phyloP scores from a whole-genome alignment of 768 basidiomycete genomes.

The Cyclocybe aegerita region DNA sequence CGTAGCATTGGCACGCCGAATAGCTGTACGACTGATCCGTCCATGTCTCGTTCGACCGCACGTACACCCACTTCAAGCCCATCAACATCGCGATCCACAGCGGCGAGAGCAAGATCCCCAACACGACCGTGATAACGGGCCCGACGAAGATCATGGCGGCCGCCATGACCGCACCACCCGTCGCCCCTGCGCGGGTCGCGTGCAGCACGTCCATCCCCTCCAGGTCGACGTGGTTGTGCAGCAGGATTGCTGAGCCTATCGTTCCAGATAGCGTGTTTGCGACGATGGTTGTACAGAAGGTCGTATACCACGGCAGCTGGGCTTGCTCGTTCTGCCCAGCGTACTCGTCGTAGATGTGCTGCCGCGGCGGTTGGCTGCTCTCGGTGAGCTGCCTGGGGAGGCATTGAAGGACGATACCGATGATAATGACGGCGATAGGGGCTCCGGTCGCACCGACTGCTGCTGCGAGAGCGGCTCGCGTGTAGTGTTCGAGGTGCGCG shows the following conservation, averaged over 20 bases:
- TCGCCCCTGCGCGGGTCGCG: conserved; percentile 22
- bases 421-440: conserved; percentile 7
- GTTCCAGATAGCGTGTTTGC: conserved; percentile 15
- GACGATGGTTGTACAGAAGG: conserved; percentile 3
- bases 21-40: conserved; percentile 11
- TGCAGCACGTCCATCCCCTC: conserved; percentile 22
- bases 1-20: conserved; percentile 18
- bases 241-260: conserved; percentile 20
- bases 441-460: conserved; percentile 22
- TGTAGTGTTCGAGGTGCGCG: conserved; percentile 16
- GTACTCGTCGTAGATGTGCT: no score
- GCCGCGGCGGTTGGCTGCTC: no score
- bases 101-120: conserved; percentile 18
- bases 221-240: conserved; percentile 15
- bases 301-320: conserved; percentile 12
- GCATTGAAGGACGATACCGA: conserved; percentile 6
- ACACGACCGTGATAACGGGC: conserved; percentile 9
- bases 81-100: conserved; percentile 18
- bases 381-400: not conserved
- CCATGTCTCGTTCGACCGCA: conserved; percentile 18
- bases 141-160: conserved; percentile 12
- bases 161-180: conserved; percentile 20
- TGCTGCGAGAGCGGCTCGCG: conserved; percentile 14
- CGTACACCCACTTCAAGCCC: conserved; percentile 18
- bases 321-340: not conserved